These are phyloP conservation scores for Beauveria varroae DNA, from an alignment of 2,329 filamentous ascomycete species.

Conservation along the genomic window DNA sequence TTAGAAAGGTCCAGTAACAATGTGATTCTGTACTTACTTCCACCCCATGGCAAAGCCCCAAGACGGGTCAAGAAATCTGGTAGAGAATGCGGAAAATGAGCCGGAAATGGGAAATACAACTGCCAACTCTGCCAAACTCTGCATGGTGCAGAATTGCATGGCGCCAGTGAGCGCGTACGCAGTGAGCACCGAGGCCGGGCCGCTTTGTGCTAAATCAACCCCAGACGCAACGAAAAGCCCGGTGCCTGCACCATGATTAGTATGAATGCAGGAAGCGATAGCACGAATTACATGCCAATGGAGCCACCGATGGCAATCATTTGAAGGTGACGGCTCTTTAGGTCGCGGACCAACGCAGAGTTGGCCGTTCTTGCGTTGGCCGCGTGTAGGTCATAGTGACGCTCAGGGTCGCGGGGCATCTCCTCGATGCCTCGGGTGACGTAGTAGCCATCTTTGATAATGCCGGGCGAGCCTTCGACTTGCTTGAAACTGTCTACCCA, in stretches of 20 bases:
- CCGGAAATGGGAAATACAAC: constrained; percentile 52
- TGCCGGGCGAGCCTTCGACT: neutral
- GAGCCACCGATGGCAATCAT: constrained; percentile 11
- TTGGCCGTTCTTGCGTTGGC: constrained; percentile 9
- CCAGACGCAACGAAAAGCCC: constrained; percentile 9
- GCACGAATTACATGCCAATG: neutral
- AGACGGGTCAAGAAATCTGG: constrained; percentile 51
- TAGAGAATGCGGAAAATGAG: constrained; percentile 52
- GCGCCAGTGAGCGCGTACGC: constrained; percentile 7
- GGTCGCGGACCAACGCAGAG: constrained; percentile 9
- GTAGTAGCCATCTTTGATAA: constrained; percentile 9
- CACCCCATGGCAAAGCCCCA: constrained; percentile 48
- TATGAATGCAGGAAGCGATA: neutral
- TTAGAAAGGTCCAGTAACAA: neutral
- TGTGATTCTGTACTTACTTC: constrained; percentile 31
- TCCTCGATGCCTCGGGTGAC: constrained; percentile 6
- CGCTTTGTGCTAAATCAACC: constrained; percentile 7
- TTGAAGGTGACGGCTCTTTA: constrained; percentile 9
- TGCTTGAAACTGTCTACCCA: constrained; percentile 12
- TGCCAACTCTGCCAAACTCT: constrained; percentile 45
- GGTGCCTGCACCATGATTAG: neutral
- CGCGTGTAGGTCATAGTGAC: constrained; percentile 5
- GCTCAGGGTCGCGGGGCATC: constrained; percentile 2
- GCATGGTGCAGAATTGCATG: constrained; percentile 11
- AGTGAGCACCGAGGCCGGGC: constrained; percentile 8